A percentile compares a stretch with the other conserved stretches of the same genome.
Conservation (phyloP, 345 rosid genomes). For the Cardamine occulta region DNA sequence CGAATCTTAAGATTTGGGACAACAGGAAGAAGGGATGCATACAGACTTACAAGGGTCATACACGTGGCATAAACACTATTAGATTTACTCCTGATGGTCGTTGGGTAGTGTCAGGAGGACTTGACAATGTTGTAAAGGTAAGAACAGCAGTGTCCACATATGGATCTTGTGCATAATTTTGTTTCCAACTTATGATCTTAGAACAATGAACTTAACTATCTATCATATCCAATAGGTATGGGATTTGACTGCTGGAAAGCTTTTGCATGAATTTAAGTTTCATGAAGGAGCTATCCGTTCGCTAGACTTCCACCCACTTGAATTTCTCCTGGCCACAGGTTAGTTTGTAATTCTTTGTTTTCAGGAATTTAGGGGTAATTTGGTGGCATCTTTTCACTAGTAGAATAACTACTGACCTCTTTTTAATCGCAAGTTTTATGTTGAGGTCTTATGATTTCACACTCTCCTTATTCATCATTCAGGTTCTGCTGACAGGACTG, state of each 20-base stretch:
- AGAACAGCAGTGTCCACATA: conserved; percentile 16
- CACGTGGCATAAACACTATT: conserved; percentile 75
- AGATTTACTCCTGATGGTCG: conserved; percentile 98
- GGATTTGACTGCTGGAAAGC: conserved; percentile 99
- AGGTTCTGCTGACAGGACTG: conserved; percentile 98
- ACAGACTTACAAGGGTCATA: conserved; percentile 94
- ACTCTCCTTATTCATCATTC: conserved; percentile 42
- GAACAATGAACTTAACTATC: neutral
- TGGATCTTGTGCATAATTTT: conserved; percentile 2
- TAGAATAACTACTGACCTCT: conserved; percentile 13
- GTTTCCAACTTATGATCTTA: neutral
- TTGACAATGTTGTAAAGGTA: conserved; percentile 92
- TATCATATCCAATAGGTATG: conserved; percentile 37
- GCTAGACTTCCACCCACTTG: conserved; percentile 94
- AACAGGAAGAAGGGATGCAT: conserved; percentile 93
- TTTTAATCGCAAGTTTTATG: conserved; percentile 11
- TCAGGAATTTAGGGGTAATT: conserved; percentile 11
- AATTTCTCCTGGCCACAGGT: conserved; percentile 97
- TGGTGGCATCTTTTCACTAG: conserved; percentile 13
- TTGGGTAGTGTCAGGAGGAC: conserved; percentile 99
- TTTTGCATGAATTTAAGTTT: conserved; percentile 89
- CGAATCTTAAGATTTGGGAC: conserved; percentile 90
- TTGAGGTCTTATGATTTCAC: conserved; percentile 31
- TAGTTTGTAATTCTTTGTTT: conserved; percentile 32
- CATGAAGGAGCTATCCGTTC: conserved; percentile 88